Conservation (phyloP, 2,329 filamentous ascomycete genomes). For the Nemania sp. region DNA sequence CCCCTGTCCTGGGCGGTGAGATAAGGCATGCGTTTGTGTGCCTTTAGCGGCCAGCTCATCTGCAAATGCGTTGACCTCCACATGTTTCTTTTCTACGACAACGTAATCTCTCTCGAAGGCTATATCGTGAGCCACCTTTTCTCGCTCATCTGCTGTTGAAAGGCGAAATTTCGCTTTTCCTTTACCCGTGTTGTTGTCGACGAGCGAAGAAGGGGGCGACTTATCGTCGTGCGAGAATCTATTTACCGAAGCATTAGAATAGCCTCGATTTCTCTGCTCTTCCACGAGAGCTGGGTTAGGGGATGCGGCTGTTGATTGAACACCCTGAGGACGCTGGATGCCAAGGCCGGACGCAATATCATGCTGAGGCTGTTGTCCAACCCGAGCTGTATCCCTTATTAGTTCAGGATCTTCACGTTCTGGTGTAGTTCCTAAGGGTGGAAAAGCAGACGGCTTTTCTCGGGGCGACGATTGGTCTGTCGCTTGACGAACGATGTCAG, state of each 20-base stretch:
- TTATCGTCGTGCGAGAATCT: constrained; percentile 41
- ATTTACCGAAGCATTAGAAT: constrained; percentile 48
- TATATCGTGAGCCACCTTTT: constrained; percentile 80
- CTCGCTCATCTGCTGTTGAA: constrained; percentile 57
- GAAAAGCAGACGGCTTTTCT: constrained; percentile 48
- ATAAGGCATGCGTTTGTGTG: constrained; percentile 50
- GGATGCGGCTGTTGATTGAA: constrained; percentile 56
- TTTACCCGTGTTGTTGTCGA: constrained; percentile 43
- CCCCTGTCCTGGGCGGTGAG: constrained; percentile 65
- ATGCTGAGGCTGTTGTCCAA: constrained; percentile 49
- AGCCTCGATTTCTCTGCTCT: constrained; percentile 45
- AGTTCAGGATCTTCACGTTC: constrained; percentile 42
- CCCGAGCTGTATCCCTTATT: constrained; percentile 33
- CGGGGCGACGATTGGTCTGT: constrained; percentile 47
- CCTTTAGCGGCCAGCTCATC: constrained; percentile 88
- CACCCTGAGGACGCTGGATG: constrained; percentile 53
- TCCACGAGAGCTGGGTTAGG: constrained; percentile 45
- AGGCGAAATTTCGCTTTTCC: constrained; percentile 41
- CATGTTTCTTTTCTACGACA: constrained; percentile 89
- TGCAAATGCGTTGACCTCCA: constrained; percentile 96
- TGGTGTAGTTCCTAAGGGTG: constrained; percentile 49
- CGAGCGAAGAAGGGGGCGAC: constrained; percentile 42
- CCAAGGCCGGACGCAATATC: constrained; percentile 56
- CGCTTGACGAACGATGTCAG: constrained; percentile 44
- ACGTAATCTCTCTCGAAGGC: constrained; percentile 94